Conservation (phyloP, 306 rosid species). For the Sechiopsis laciniata region DNA sequence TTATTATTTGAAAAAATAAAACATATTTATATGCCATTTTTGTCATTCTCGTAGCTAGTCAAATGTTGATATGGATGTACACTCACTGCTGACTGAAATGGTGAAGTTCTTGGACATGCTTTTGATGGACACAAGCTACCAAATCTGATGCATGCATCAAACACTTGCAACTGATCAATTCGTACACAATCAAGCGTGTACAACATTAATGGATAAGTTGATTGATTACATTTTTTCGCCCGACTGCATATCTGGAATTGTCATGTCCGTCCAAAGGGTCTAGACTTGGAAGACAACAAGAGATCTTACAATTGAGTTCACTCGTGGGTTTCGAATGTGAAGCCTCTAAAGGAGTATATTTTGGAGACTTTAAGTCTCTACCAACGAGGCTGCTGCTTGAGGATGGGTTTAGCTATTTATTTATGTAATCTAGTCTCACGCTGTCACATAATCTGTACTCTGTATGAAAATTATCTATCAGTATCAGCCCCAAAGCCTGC, state of each 20-base stretch:
- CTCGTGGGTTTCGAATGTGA: no score
- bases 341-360: no score
- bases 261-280: no score
- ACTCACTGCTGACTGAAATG: not conserved
- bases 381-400: no score
- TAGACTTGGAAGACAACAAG: no score
- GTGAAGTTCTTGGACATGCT: slow-evolving; percentile 6
- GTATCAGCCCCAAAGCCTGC: not conserved
- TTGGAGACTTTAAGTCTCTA: no score
- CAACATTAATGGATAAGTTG: not conserved
- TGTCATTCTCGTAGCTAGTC: not conserved
- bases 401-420: not conserved
- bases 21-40: not conserved
- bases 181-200: not conserved
- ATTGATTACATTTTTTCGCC: not conserved
- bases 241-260: no score
- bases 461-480: no score
- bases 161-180: not conserved
- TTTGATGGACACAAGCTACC: not conserved
- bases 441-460: not conserved
- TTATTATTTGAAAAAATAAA: not conserved
- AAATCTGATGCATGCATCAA: not conserved
- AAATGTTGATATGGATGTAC: not conserved
- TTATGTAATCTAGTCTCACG: no score
- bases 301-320: no score